Conservation (phyloP, 1,139 yeast species). For the Sugiyamaella neomexicana region DNA sequence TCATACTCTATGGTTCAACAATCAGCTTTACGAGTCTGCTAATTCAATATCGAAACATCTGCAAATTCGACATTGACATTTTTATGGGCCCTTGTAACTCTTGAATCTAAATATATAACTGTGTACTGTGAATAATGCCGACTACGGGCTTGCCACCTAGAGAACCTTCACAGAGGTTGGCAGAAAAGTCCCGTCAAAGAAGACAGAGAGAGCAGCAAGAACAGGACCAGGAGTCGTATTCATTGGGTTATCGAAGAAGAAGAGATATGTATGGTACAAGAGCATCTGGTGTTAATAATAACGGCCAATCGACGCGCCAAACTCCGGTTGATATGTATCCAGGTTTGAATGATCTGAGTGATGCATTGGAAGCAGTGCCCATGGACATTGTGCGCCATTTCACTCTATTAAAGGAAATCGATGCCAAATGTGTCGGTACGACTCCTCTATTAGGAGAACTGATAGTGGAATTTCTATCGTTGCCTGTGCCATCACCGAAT, state of each 20-base stretch:
- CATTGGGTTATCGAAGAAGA: background rate
- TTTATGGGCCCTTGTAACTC: no score
- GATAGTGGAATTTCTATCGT: slow-evolving; percentile 51
- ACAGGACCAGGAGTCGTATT: slow-evolving; percentile 1
- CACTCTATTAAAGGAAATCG: slow-evolving; percentile 87
- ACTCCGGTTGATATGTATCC: slow-evolving; percentile 50
- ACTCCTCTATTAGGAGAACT: slow-evolving; percentile 64
- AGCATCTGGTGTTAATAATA: background rate
- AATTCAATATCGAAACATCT: no score
- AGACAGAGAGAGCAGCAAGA: slow-evolving; percentile 11
- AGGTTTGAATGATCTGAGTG: slow-evolving; percentile 88
- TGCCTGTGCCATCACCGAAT: slow-evolving; percentile 23
- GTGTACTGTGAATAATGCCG: background rate
- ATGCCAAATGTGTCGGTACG: slow-evolving; percentile 83
- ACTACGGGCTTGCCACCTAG: slow-evolving; percentile 15
- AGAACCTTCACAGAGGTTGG: slow-evolving; percentile 18
- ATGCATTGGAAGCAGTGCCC: slow-evolving; percentile 90
- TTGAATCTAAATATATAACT: no score
- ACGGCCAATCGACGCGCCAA: slow-evolving; percentile 1
- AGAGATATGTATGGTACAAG: background rate
- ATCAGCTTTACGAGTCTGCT: no score
- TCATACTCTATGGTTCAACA: no score
- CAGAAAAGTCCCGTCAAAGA: slow-evolving; percentile 15
- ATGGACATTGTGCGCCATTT: slow-evolving; percentile 78
- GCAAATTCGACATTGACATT: no score